phyloP scores from a whole-genome alignment of 768 basidiomycete species.

The Mycena maculata region DNA sequence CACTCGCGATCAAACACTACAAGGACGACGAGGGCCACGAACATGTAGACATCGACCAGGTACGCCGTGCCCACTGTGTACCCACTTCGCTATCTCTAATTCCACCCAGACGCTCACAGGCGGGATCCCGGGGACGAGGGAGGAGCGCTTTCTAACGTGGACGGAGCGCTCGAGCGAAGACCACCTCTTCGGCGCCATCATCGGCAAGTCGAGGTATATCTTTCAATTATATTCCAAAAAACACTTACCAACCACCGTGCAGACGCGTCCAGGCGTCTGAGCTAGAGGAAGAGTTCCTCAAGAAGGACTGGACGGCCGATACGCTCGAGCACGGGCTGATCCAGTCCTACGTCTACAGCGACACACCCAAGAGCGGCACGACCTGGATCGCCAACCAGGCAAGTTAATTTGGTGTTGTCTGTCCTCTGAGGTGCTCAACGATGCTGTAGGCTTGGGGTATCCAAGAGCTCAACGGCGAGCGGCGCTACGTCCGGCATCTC shows the following conservation, averaged over 20 bases:
- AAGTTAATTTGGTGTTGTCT: conserved; percentile 12
- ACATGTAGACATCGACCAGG: conserved; percentile 74
- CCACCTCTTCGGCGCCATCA: conserved; percentile 69
- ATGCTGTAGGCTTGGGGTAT: conserved; percentile 69
- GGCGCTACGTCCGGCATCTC: conserved; percentile 70
- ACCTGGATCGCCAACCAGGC: conserved; percentile 77
- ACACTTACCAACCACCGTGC: neutral
- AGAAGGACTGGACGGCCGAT: conserved; percentile 54
- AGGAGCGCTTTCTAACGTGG: conserved; percentile 71
- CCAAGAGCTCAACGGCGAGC: conserved; percentile 66
- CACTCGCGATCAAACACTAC: conserved; percentile 72
- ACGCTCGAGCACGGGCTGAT: conserved; percentile 57
- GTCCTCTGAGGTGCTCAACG: conserved; percentile 4
- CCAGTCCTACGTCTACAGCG: conserved; percentile 63
- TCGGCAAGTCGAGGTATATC: conserved; percentile 54
- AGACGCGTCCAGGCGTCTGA: conserved; percentile 62
- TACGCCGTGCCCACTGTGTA: neutral
- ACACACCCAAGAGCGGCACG: conserved; percentile 46
- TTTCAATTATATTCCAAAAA: too few species aligned
- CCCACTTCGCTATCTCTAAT: conserved; percentile 32
- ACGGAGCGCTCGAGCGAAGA: conserved; percentile 64
- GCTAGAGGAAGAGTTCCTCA: conserved; percentile 57
- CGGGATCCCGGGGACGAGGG: conserved; percentile 67
- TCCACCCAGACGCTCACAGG: conserved; percentile 61
- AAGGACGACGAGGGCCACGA: conserved; percentile 70